These are phyloP conservation scores for Prunus padus DNA, from an alignment of 306 rosid genomes.

Conservation along the genomic window DNA sequence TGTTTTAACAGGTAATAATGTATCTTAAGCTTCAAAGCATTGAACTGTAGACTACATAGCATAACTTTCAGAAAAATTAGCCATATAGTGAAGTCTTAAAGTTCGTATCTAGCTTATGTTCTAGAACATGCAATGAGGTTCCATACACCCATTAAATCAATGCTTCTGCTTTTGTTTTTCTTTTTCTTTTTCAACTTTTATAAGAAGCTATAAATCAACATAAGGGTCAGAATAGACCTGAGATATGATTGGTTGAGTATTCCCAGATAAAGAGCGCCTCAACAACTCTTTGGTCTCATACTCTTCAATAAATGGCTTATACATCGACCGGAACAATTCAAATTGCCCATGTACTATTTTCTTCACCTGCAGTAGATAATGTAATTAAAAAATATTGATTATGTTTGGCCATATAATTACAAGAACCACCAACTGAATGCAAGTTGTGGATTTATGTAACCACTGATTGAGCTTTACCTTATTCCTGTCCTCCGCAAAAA, in stretches of 20 bases:
- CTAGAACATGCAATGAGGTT: background rate
- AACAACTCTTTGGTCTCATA: constrained; percentile 59
- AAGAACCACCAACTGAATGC: background rate
- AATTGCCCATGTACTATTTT: constrained; percentile 83
- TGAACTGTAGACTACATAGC: background rate
- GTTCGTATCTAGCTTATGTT: background rate
- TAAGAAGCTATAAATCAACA: background rate
- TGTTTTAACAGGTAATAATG: constrained; percentile 34
- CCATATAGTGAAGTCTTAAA: background rate
- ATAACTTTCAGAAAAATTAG: constrained; percentile 1
- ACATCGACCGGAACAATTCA: constrained; percentile 64
- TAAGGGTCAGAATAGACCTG: constrained; percentile 54
- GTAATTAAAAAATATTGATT: background rate
- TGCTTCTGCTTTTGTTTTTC: background rate
- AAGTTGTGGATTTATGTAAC: constrained; percentile 16
- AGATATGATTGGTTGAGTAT: constrained; percentile 40
- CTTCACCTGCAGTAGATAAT: constrained; percentile 55
- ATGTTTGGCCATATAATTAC: background rate
- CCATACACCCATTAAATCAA: background rate
- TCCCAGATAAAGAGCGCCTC: constrained; percentile 46
- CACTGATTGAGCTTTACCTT: constrained; percentile 55
- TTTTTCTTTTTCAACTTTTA: too few species aligned
- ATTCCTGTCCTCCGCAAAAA: constrained; percentile 90
- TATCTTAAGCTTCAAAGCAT: background rate
- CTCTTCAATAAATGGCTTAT: constrained; percentile 77